Conservation (phyloP, 331 rosid genomes). For the Malus hybrid region DNA sequence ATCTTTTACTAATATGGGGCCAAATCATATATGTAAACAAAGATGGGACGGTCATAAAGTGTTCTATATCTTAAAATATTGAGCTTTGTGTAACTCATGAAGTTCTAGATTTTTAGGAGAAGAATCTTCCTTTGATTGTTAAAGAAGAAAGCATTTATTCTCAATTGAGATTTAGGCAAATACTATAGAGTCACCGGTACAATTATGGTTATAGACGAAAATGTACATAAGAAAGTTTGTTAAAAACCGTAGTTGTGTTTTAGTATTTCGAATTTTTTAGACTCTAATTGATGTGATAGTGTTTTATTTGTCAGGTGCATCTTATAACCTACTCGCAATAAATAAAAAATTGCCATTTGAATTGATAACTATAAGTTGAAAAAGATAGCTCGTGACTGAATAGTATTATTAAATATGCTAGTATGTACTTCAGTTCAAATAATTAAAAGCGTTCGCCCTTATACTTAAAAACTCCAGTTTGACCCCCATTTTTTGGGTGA, state of each 20-base stretch:
- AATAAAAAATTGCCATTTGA: not conserved
- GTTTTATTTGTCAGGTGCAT: not conserved
- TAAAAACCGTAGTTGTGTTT: not conserved
- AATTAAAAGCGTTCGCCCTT: too few species aligned
- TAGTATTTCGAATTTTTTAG: too few species aligned
- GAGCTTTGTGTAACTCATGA: slow-evolving; percentile 19
- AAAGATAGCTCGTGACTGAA: not conserved
- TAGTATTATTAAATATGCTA: too few species aligned
- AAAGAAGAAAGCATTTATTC: slow-evolving; percentile 92
- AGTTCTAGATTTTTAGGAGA: slow-evolving; percentile 28
- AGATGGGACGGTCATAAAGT: slow-evolving; percentile 15
- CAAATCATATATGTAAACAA: slow-evolving; percentile 14
- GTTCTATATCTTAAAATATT: not conserved
- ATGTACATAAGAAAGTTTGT: not conserved
- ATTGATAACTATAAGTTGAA: too few species aligned
- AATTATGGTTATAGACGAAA: not conserved
- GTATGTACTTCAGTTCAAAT: too few species aligned
- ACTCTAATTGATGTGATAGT: not conserved
- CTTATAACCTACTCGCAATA: too few species aligned
- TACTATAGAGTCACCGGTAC: not conserved
- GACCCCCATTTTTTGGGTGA: not conserved
- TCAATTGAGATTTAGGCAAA: slow-evolving; percentile 30
- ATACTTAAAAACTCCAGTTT: not conserved
- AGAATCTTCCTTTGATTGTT: slow-evolving; percentile 75
- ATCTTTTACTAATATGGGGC: slow-evolving; percentile 28